Evolutionary conservation across 139 green algal species (phyloP).

Genomic region (Choricystis sp.): DNA sequence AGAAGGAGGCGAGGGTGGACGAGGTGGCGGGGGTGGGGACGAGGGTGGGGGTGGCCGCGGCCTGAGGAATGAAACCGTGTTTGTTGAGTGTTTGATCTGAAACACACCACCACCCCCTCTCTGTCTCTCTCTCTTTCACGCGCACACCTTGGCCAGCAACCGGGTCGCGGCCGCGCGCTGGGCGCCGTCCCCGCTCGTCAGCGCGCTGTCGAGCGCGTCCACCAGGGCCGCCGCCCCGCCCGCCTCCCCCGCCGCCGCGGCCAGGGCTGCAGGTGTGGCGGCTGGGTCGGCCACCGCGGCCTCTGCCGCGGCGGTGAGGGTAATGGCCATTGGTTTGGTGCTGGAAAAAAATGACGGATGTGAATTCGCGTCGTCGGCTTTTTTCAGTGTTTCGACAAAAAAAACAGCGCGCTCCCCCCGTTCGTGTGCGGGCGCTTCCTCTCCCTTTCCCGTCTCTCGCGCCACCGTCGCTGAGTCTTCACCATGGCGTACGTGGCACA

Average conservation of each 20-base stretch:
- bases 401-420: no score
- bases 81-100: neutral
- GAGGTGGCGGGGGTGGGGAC: constrained; percentile 2
- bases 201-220: constrained; percentile 6
- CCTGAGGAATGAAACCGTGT: neutral
- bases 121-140: neutral
- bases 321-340: neutral
- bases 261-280: neutral
- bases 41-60: neutral
- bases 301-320: neutral
- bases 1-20: constrained; percentile 16
- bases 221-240: constrained; percentile 4
- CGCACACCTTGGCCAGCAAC: constrained; percentile 16
- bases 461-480: no score
- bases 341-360: neutral
- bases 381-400: neutral
- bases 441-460: no score
- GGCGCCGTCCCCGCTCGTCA: constrained; percentile 9
- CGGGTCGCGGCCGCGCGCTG: constrained; percentile 3
- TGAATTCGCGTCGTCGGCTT: neutral
- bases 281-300: neutral
- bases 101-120: neutral
- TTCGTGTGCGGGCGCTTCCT: no score
- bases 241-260: no score
- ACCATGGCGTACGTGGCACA: no score